phyloP scores from a whole-genome alignment of 2,329 filamentous ascomycete genomes.

The Colletotrichum sp. region DNA sequence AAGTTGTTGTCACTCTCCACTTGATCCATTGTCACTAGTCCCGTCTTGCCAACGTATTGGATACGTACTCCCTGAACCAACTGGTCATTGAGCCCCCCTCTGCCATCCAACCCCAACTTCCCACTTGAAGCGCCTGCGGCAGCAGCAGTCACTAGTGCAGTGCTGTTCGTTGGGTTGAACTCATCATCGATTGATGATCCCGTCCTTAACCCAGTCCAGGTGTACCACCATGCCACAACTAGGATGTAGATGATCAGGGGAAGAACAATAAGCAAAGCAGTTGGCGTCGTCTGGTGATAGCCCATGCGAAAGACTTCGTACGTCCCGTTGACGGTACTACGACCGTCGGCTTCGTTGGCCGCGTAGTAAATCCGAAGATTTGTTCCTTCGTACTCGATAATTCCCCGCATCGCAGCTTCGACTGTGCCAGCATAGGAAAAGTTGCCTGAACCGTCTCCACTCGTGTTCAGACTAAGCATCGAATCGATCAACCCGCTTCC shows the following conservation, averaged over 20 bases:
- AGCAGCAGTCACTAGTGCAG: background rate
- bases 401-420: background rate
- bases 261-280: background rate
- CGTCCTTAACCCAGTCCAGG: background rate
- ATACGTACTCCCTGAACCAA: background rate
- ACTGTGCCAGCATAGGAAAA: background rate
- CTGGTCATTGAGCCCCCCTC: background rate
- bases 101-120: background rate
- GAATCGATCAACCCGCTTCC: background rate
- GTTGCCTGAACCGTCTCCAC: background rate
- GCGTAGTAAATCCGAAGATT: background rate
- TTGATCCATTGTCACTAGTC: background rate
- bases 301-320: background rate
- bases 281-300: background rate
- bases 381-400: background rate
- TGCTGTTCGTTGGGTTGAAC: background rate
- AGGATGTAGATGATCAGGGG: background rate
- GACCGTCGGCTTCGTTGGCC: background rate
- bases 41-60: background rate
- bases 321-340: background rate
- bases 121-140: background rate
- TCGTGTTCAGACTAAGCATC: background rate
- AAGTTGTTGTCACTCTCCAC: background rate
- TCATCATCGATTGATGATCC: background rate
- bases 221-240: background rate